These are phyloP conservation scores for Arthrinium phaeospermum DNA, from an alignment of 2,329 filamentous ascomycete species.

Conservation along the genomic window DNA sequence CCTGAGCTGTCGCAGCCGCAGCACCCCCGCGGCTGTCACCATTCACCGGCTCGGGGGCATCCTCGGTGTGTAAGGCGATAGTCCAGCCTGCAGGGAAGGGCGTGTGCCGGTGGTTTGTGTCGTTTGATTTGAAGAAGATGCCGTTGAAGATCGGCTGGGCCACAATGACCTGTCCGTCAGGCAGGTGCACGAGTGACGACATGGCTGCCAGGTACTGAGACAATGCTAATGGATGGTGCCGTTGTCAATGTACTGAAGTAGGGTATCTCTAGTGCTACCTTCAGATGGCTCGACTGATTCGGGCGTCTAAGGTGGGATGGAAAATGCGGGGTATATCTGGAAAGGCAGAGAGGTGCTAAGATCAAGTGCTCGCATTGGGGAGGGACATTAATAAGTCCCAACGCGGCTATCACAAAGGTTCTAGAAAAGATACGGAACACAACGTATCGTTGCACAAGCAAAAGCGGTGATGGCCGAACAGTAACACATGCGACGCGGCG, in stretches of 20 bases:
- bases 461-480: conserved; percentile 3
- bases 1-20: conserved; percentile 36
- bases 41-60: conserved; percentile 38
- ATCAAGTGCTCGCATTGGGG: neutral
- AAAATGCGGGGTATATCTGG: conserved; percentile 11
- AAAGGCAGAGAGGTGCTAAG: neutral
- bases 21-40: conserved; percentile 37
- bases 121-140: conserved; percentile 84
- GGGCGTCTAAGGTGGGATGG: conserved; percentile 2
- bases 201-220: neutral
- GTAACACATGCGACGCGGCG: neutral
- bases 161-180: conserved; percentile 84
- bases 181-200: conserved; percentile 67
- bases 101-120: conserved; percentile 70
- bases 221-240: neutral
- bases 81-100: conserved; percentile 89
- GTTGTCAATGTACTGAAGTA: neutral
- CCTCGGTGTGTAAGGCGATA: conserved; percentile 78
- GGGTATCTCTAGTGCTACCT: neutral
- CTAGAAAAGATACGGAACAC: conserved; percentile 2
- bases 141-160: conserved; percentile 91
- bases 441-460: neutral
- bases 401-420: conserved; percentile 1
- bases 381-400: conserved; percentile 5
- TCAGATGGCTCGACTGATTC: conserved; percentile 5